These are phyloP conservation scores for Anacardium occidentale DNA, from an alignment of 345 rosid species.

Conservation along the genomic window DNA sequence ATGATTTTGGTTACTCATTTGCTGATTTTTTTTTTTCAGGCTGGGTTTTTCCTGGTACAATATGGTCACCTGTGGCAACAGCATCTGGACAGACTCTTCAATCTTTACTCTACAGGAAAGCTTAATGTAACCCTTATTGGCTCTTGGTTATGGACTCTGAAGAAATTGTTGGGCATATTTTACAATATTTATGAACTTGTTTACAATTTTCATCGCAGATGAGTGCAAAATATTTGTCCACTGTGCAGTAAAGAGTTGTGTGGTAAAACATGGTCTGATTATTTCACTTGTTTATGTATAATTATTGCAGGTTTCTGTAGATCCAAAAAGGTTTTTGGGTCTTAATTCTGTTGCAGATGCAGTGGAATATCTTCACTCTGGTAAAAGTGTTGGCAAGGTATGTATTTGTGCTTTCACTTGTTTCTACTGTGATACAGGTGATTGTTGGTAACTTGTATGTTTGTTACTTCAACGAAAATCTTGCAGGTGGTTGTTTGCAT, in stretches of 20 bases:
- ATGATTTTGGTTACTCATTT: no score
- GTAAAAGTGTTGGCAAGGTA: constrained; percentile 97
- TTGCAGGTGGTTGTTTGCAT: constrained; percentile 80
- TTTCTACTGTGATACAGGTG: neutral
- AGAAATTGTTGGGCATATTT: no score
- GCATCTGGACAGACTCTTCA: constrained; percentile 63
- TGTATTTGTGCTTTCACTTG: neutral
- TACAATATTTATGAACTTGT: no score
- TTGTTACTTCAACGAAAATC: neutral
- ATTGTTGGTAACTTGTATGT: neutral
- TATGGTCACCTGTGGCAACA: constrained; percentile 74
- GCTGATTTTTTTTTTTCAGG: constrained; percentile 61
- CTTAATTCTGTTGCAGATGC: constrained; percentile 75
- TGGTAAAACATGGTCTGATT: neutral
- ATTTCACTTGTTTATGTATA: constrained; percentile 1
- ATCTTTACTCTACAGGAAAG: constrained; percentile 70
- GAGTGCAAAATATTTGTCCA: no score
- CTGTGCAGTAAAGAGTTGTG: neutral
- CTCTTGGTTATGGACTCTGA: neutral
- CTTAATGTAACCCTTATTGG: constrained; percentile 58
- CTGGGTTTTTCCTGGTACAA: constrained; percentile 85
- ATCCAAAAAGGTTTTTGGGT: constrained; percentile 72
- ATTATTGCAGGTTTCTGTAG: constrained; percentile 55
- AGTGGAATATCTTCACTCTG: constrained; percentile 92
- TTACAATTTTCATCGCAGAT: no score